Percentiles rank a stretch among this genome's conserved stretches.
Conservation (phyloP, 2,329 filamentous ascomycete species). For the Calonectria leucothoes region DNA sequence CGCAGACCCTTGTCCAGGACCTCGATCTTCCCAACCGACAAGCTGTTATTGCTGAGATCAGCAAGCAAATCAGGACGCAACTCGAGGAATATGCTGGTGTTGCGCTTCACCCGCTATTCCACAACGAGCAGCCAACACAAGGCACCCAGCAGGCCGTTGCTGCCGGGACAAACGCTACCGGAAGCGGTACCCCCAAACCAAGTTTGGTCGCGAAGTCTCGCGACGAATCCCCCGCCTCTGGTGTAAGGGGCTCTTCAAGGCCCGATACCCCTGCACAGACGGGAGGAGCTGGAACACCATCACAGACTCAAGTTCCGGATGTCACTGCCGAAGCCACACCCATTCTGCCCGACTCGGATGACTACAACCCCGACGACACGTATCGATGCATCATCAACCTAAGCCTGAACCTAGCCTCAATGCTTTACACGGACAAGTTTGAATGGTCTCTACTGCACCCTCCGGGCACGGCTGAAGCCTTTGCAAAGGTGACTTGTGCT, state of each 20-base stretch:
- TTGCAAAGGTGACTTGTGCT: constrained; percentile 91
- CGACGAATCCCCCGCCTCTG: constrained; percentile 53
- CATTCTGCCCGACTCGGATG: constrained; percentile 71
- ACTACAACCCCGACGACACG: constrained; percentile 90
- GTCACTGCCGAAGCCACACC: constrained; percentile 78
- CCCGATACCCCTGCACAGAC: constrained; percentile 69
- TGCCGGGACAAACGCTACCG: constrained; percentile 25
- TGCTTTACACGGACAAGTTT: constrained; percentile 96
- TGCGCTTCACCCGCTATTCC: constrained; percentile 92
- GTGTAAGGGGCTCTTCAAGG: constrained; percentile 54
- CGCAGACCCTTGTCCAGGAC: constrained; percentile 89
- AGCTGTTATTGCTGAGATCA: constrained; percentile 81
- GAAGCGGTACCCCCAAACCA: constrained; percentile 45
- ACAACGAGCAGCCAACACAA: constrained; percentile 61
- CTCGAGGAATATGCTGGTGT: constrained; percentile 96
- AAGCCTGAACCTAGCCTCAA: constrained; percentile 91
- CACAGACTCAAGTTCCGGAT: constrained; percentile 56
- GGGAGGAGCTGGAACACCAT: constrained; percentile 62
- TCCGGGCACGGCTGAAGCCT: constrained; percentile 89
- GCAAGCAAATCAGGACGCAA: constrained; percentile 93
- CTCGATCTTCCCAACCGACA: constrained; percentile 86
- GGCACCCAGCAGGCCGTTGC: constrained; percentile 34
- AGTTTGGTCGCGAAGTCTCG: constrained; percentile 47
- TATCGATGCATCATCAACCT: constrained; percentile 93
- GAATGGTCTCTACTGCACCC: constrained; percentile 97